Base-by-base conservation (phyloP, 78 protist species). In the Creolimax fragrantissima region DNA sequence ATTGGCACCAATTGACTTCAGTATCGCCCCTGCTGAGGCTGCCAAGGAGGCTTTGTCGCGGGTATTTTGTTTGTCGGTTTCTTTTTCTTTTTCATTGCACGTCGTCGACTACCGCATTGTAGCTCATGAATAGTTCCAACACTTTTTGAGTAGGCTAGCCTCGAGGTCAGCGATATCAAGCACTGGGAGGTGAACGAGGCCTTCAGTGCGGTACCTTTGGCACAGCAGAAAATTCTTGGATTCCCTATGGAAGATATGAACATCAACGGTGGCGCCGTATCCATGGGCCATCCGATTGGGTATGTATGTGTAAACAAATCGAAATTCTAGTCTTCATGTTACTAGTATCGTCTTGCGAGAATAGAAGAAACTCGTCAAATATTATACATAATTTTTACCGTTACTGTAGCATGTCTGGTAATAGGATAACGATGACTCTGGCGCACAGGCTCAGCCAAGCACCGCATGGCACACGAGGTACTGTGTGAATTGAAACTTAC, bases 261-360 rank as follows among this genome's bases (percentile, higher is more conserved):
- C 86, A 94, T 98, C 7, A 43, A 84, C 45, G 99, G 99, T 17
- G 99, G 99, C 43, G 99, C 98, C 24, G 99, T 98, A 47, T 92
- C 99, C 2, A 35, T 98, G 5, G 99, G 99, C 44, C 99, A 99
- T 89, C 99, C 99, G 32, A 95, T 99, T 45, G 99, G 74, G 99
- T 43, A 42, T 6, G 42, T 86, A 92, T 1, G 96, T 98, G n/a
- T 17, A 93, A 95, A 17, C 92, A 97, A 3, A 93, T 95, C 47
- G n/a, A n/a, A n/a, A n/a, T n/a, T n/a, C n/a, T n/a, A n/a, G n/a
- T n/a, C n/a, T n/a, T n/a, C n/a, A n/a, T n/a, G n/a, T n/a, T n/a
- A n/a, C n/a, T n/a, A n/a, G n/a, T n/a, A n/a, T n/a, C n/a, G n/a
- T n/a, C n/a, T n/a, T n/a, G n/a, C n/a, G n/a, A n/a, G n/a, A n/a